Base-by-base conservation (phyloP, 2,329 filamentous ascomycete genomes). In the Scedosporium aurantiacum region DNA sequence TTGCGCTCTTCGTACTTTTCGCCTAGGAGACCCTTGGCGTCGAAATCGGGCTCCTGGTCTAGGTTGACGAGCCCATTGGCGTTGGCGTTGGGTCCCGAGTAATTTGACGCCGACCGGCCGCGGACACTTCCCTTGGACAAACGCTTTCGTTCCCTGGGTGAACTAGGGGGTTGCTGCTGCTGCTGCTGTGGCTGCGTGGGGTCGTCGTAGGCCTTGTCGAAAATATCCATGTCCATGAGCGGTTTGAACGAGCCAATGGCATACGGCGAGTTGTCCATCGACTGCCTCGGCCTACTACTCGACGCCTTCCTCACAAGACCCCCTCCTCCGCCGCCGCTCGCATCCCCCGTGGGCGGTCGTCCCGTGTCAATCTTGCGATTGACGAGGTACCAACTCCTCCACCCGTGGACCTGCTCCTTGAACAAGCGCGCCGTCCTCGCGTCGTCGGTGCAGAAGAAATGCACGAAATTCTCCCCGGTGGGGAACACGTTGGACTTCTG, bases 381-480 rank as follows among this genome's bases (percentile, higher is more conserved):
- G 52, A 90, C 88, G 6, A 97, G 75, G 69, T 96, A 96, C 91
- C 91, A 96, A 72, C 90, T 95, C 63, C 93, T 84, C 92, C 92
- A 97, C 45, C 76, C 76, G 64, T 96, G 91, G 1, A 96, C 80
- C 25, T 81, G 80, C 16, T 81, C 78, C 68, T 88, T 86, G 74
- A 93, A 96, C 14, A 77, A 75, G n/a, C 81, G 79, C 0, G 89
- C 90, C 1, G 85, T 73, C 1, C 76, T 71, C 4, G 80, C 76
- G 67, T 97, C 90, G 54, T 90, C 90, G 1, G 88, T 90, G 63
- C 85, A 87, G 75, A 97, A 96, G 74, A 93, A 96, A 70, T 97
- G 93, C 2, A 96, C 89, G 69, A 91, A 97, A 66, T 93, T 93
- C 59, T 89, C 86, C 2, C 87, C 89, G 60, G 87, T 87, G 60